phyloP scores from a whole-genome alignment of 2,329 filamentous ascomycete species.

The Neoarthrinium moseri region DNA sequence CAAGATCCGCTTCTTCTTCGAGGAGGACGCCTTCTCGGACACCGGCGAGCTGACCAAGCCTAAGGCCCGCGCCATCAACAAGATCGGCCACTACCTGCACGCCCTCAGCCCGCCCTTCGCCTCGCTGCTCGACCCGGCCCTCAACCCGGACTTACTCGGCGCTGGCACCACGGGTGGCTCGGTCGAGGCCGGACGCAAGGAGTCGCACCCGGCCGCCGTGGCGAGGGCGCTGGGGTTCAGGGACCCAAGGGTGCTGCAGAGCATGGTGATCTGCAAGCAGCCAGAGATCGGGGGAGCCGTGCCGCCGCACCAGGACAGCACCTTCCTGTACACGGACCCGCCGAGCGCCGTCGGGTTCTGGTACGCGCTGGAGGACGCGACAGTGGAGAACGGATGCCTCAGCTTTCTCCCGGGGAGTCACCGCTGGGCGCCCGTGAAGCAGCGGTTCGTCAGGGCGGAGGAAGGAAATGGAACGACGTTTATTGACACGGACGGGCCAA shows the following conservation, averaged over 20 bases:
- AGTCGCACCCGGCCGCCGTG: slow-evolving; percentile 54
- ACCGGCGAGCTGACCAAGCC: slow-evolving; percentile 69
- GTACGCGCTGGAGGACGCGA: slow-evolving; percentile 95
- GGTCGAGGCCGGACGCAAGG: slow-evolving; percentile 28
- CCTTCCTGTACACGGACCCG: slow-evolving; percentile 87
- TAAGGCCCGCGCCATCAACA: slow-evolving; percentile 84
- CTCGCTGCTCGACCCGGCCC: slow-evolving; percentile 44
- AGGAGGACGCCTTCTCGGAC: slow-evolving; percentile 80
- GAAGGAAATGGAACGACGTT: slow-evolving; percentile 63
- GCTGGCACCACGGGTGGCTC: slow-evolving; percentile 44
- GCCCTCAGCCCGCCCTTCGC: slow-evolving; percentile 66
- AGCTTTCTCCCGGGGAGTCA: slow-evolving; percentile 85
- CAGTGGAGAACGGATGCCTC: slow-evolving; percentile 81
- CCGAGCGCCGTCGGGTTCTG: slow-evolving; percentile 93
- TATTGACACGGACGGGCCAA: slow-evolving; percentile 63
- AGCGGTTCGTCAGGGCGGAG: slow-evolving; percentile 69
- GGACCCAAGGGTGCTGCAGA: slow-evolving; percentile 80
- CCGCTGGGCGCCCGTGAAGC: slow-evolving; percentile 62
- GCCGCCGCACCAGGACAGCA: slow-evolving; percentile 86
- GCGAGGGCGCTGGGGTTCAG: slow-evolving; percentile 70
- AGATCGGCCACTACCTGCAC: slow-evolving; percentile 80
- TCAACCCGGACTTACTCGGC: slow-evolving; percentile 39
- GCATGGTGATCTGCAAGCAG: slow-evolving; percentile 98
- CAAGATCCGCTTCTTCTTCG: slow-evolving; percentile 95
- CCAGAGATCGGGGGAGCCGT: slow-evolving; percentile 93